These are phyloP conservation scores for Flueggea neowawraea DNA, from an alignment of 441 rosid genomes.

Conservation along the genomic window DNA sequence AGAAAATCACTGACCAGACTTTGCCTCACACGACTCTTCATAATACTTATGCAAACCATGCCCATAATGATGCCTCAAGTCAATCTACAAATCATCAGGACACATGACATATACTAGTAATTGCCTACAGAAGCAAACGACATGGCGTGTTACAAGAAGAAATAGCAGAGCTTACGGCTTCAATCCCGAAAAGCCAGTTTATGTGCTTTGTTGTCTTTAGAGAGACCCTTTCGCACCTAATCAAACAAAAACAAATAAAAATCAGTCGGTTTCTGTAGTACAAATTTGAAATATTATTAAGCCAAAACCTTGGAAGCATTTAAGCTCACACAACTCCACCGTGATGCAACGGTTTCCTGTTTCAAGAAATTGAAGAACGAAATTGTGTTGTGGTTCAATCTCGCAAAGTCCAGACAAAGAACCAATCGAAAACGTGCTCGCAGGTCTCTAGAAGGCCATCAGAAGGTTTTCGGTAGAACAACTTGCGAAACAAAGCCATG, in stretches of 20 bases:
- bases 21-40: slow-evolving; percentile 66
- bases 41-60: slow-evolving; percentile 72
- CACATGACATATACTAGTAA: background rate
- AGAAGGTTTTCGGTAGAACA: no score
- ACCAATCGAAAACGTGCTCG: no score
- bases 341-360: slow-evolving; percentile 67
- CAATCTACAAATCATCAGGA: slow-evolving; percentile 43
- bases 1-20: slow-evolving; percentile 84
- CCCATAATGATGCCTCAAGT: slow-evolving; percentile 94
- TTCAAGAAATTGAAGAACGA: slow-evolving; percentile 67
- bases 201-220: slow-evolving; percentile 73
- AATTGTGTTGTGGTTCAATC: slow-evolving; percentile 70
- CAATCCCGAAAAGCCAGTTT: slow-evolving; percentile 93
- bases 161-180: slow-evolving; percentile 51
- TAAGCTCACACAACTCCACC: slow-evolving; percentile 69
- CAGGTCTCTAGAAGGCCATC: no score
- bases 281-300: background rate
- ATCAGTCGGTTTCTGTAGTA: background rate
- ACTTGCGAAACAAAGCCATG: no score
- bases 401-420: slow-evolving; percentile 81
- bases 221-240: slow-evolving; percentile 87
- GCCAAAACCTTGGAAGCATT: slow-evolving; percentile 78
- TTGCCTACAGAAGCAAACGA: no score
- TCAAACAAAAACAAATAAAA: slow-evolving; percentile 6
- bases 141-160: background rate